Percentiles rank a stretch among this genome's conserved stretches.
Evolutionary conservation across 2,329 filamentous ascomycete species (phyloP).

Genomic region (Lachnellula occidentalis): DNA sequence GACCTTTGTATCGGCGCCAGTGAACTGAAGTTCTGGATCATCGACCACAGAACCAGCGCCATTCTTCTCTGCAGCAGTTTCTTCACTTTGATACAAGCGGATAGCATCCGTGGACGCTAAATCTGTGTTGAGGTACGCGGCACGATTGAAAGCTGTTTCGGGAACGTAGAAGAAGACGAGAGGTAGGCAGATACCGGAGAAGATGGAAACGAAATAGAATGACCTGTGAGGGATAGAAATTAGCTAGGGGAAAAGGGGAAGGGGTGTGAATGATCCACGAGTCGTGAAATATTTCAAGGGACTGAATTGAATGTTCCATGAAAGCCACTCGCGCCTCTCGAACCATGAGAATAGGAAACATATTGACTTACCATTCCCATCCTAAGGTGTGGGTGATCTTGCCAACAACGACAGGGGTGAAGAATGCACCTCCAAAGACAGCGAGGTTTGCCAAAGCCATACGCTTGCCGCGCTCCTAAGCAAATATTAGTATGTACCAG

Average conservation of each 20-base stretch:
- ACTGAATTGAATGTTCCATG: too few relatives aligned
- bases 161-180: conserved; percentile 74
- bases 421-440: conserved; percentile 66
- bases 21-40: background rate
- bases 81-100: conserved; percentile 1
- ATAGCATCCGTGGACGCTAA: conserved; percentile 34
- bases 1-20: conserved; percentile 36
- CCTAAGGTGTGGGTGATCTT: conserved; percentile 71
- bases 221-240: conserved; percentile 50
- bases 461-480: conserved; percentile 66
- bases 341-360: background rate
- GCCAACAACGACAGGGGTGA: conserved; percentile 85
- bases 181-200: conserved; percentile 64
- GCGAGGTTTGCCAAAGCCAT: conserved; percentile 77
- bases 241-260: too few relatives aligned
- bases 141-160: conserved; percentile 73
- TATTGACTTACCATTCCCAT: conserved; percentile 32
- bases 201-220: conserved; percentile 85
- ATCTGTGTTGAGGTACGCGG: conserved; percentile 65
- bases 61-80: background rate
- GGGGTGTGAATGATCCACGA: background rate
- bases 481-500: background rate
- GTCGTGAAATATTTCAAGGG: background rate
- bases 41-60: background rate
- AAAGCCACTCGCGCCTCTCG: too few relatives aligned